phyloP scores from a whole-genome alignment of 305 asterid genomes.

The Solanum hybrid region DNA sequence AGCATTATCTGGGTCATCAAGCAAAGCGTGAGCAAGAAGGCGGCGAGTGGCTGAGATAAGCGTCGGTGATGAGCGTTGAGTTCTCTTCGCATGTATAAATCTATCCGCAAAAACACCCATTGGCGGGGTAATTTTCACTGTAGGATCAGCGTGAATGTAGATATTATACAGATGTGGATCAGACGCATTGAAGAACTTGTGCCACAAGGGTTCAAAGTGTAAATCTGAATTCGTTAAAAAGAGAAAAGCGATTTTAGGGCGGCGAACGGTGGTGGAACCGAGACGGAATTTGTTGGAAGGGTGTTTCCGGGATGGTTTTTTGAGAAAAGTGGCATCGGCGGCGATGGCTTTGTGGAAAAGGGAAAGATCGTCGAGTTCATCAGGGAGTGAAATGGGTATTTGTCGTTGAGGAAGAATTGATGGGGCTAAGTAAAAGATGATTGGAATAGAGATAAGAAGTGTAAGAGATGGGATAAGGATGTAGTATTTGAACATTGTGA shows the following conservation, averaged over 20 bases:
- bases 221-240: conserved; percentile 70
- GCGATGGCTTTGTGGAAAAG: conserved; percentile 79
- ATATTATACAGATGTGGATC: conserved; percentile 47
- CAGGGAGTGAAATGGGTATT: conserved; percentile 59
- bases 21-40: conserved; percentile 69
- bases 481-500: background rate
- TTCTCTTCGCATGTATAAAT: conserved; percentile 47
- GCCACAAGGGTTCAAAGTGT: conserved; percentile 66
- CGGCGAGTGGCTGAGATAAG: conserved; percentile 84
- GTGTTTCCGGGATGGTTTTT: conserved; percentile 10
- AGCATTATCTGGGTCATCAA: conserved; percentile 61
- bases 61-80: conserved; percentile 66
- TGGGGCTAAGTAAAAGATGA: conserved; percentile 57
- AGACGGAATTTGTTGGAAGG: conserved; percentile 52
- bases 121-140: conserved; percentile 30
- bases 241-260: conserved; percentile 76
- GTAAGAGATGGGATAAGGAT: conserved; percentile 45
- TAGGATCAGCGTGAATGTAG: conserved; percentile 79
- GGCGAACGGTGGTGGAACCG: conserved; percentile 32
- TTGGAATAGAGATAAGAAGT: conserved; percentile 56
- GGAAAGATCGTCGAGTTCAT: conserved; percentile 78
- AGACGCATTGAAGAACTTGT: conserved; percentile 42
- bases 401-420: conserved; percentile 56
- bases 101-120: conserved; percentile 52
- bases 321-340: conserved; percentile 12